Evolutionary conservation across 2,329 filamentous ascomycete genomes (phyloP).

Genomic region (Leptodontidium sp.): DNA sequence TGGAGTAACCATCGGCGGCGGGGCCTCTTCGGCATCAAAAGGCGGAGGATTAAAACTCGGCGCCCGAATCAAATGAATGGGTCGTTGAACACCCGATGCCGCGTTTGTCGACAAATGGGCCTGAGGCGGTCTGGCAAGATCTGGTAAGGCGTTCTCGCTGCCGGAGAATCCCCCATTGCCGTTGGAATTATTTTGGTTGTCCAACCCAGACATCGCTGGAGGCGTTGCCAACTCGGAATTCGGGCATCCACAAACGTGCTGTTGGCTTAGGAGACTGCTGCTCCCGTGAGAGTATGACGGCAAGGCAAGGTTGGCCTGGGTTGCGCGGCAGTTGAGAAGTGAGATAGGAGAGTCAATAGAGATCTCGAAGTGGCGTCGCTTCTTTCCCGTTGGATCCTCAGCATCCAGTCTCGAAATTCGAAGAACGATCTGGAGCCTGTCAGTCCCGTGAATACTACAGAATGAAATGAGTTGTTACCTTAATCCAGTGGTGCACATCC

Average conservation of each 20-base stretch:
- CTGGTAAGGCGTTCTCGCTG: slow-evolving; percentile 34
- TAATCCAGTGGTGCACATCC: slow-evolving; percentile 81
- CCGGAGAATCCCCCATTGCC: slow-evolving; percentile 12
- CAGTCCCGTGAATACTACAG: slow-evolving; percentile 19
- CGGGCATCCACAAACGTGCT: slow-evolving; percentile 68
- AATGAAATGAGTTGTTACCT: slow-evolving; percentile 56
- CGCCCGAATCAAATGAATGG: slow-evolving; percentile 73
- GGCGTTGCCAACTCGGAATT: slow-evolving; percentile 56
- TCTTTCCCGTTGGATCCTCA: slow-evolving; percentile 62
- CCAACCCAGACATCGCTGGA: slow-evolving; percentile 49
- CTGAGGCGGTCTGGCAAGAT: slow-evolving; percentile 54
- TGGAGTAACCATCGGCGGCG: slow-evolving; percentile 73
- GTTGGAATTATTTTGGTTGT: slow-evolving; percentile 1
- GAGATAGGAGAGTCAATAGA: slow-evolving; percentile 81
- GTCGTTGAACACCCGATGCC: slow-evolving; percentile 44
- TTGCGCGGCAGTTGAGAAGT: slow-evolving; percentile 76
- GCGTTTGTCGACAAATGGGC: slow-evolving; percentile 53
- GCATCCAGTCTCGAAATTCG: slow-evolving; percentile 74
- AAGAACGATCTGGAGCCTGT: slow-evolving; percentile 69
- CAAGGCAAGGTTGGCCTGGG: slow-evolving; percentile 73
- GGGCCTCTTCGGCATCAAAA: slow-evolving; percentile 73
- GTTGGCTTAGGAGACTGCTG: slow-evolving; percentile 48
- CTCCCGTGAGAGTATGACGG: slow-evolving; percentile 71
- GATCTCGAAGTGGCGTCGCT: slow-evolving; percentile 78
- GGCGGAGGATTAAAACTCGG: slow-evolving; percentile 76